These are phyloP conservation scores for Thelonectria blattea DNA, from an alignment of 2,329 filamentous ascomycete genomes.

Conservation along the genomic window DNA sequence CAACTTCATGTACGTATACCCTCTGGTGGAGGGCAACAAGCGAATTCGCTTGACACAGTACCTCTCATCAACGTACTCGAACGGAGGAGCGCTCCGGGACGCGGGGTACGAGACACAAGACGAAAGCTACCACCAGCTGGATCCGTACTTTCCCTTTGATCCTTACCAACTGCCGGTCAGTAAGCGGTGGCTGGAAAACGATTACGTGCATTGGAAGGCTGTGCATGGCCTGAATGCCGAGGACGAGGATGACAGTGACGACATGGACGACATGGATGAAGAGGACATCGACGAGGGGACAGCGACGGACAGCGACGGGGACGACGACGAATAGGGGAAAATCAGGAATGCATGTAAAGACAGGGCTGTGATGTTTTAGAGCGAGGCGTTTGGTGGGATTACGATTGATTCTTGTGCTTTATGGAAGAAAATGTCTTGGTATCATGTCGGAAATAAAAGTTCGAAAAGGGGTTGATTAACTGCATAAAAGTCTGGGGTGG, in stretches of 20 bases:
- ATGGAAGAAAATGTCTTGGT: not conserved
- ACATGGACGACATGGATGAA: constrained; percentile 56
- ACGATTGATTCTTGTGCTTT: not conserved
- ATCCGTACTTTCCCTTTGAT: constrained; percentile 97
- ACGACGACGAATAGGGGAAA: constrained; percentile 44
- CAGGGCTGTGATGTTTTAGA: constrained; percentile 12
- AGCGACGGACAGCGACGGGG: constrained; percentile 56
- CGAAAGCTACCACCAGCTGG: constrained; percentile 82
- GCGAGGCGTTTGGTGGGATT: constrained; percentile 24
- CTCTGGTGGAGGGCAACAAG: constrained; percentile 91
- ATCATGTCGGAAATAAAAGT: not conserved
- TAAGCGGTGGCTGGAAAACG: constrained; percentile 83
- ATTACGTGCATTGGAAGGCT: constrained; percentile 82
- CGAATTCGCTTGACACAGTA: constrained; percentile 79
- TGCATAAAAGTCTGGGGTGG: not conserved
- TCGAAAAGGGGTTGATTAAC: not conserved
- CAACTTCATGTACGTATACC: constrained; percentile 86
- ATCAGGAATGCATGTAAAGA: not conserved
- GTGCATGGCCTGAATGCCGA: constrained; percentile 72
- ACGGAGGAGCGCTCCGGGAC: constrained; percentile 61
- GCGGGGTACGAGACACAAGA: constrained; percentile 59
- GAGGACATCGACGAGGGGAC: constrained; percentile 57
- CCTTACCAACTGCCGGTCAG: constrained; percentile 90
- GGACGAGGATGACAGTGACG: constrained; percentile 60
- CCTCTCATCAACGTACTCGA: constrained; percentile 62